phyloP scores from a whole-genome alignment of 2,329 filamentous ascomycete species.

The Clarireedia monteithiana region DNA sequence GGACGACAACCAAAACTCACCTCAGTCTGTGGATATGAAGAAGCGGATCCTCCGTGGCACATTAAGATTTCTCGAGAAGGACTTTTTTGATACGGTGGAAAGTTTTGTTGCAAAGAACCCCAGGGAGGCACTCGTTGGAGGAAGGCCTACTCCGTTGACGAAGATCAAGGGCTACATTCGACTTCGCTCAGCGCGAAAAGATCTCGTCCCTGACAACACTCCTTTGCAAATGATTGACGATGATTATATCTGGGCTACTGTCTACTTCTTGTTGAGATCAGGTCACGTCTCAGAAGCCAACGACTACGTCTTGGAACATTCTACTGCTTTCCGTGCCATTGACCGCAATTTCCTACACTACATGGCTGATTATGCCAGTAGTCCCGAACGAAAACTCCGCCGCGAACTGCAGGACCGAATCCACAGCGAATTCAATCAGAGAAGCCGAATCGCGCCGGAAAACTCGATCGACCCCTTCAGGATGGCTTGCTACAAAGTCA shows the following conservation, averaged over 20 bases:
- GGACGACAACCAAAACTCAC: constrained; percentile 61
- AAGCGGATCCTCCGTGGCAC: constrained; percentile 76
- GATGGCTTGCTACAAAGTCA: constrained; percentile 96
- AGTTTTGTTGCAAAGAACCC: constrained; percentile 73
- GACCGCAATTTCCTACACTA: constrained; percentile 88
- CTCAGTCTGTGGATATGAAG: constrained; percentile 57
- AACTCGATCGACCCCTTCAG: constrained; percentile 89
- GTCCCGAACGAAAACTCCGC: constrained; percentile 67
- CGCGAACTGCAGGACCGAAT: constrained; percentile 79
- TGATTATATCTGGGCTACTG: constrained; percentile 87
- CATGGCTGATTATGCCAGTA: constrained; percentile 75
- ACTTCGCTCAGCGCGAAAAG: constrained; percentile 69
- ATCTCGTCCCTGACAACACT: constrained; percentile 73
- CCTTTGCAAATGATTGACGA: constrained; percentile 72
- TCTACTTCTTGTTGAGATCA: constrained; percentile 84
- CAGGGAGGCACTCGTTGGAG: constrained; percentile 81
- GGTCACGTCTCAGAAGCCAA: constrained; percentile 80
- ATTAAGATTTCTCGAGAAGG: constrained; percentile 69
- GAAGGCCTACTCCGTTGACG: constrained; percentile 78
- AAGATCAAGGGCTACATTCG: constrained; percentile 91
- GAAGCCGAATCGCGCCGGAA: constrained; percentile 74
- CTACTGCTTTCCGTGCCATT: constrained; percentile 75
- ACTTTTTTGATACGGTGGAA: constrained; percentile 74
- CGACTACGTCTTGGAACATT: constrained; percentile 75
- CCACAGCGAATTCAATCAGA: constrained; percentile 81